phyloP scores from a whole-genome alignment of 345 rosid genomes.

The Populus alba region DNA sequence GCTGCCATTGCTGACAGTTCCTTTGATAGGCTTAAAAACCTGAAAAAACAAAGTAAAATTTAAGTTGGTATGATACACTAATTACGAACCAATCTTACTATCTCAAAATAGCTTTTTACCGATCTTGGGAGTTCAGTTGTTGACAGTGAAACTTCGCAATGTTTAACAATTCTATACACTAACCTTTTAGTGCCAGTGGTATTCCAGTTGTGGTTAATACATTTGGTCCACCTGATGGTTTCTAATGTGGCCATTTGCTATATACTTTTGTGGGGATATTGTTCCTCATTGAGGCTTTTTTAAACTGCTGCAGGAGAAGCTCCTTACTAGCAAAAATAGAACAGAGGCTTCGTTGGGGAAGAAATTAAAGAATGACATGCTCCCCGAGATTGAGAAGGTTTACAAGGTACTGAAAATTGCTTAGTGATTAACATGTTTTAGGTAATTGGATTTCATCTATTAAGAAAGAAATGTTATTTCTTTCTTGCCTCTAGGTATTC shows the following conservation, averaged over 20 bases:
- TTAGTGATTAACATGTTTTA: conserved; percentile 4
- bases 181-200: neutral
- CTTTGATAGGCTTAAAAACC: neutral
- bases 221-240: neutral
- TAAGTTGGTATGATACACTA: neutral
- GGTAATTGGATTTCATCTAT: neutral
- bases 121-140: neutral
- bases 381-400: conserved; percentile 93
- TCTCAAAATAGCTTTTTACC: neutral
- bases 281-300: conserved; percentile 4
- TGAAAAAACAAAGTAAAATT: neutral
- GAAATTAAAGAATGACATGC: conserved; percentile 85
- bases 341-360: conserved; percentile 84
- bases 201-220: neutral
- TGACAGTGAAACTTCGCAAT: neutral
- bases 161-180: neutral
- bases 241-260: neutral
- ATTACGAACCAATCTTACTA: neutral
- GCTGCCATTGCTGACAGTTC: neutral
- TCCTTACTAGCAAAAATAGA: conserved; percentile 78
- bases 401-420: conserved; percentile 63
- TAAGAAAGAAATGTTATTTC: neutral
- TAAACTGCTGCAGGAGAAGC: conserved; percentile 70
- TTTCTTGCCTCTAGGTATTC: neutral
- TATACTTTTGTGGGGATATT: neutral